These are phyloP conservation scores for Hericium coralloides DNA, from an alignment of 768 basidiomycete genomes.

Conservation along the genomic window DNA sequence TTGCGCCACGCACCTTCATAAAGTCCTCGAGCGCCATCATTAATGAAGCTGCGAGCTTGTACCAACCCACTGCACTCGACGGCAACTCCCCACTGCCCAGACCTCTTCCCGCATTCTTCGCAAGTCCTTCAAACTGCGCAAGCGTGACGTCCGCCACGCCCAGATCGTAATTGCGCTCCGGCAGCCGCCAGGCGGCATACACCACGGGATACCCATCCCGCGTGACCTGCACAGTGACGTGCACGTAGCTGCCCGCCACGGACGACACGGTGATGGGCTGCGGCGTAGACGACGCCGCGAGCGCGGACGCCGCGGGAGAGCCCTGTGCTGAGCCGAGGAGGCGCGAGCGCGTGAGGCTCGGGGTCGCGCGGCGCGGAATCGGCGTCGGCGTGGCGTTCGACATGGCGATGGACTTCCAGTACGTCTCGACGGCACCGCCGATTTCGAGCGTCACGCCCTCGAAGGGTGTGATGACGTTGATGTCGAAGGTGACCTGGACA, in stretches of 20 bases:
- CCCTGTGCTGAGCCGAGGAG: constrained; percentile 26
- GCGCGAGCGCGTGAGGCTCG: constrained; percentile 19
- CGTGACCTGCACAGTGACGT: constrained; percentile 85
- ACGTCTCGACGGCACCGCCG: constrained; percentile 92
- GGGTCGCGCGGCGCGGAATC: constrained; percentile 14
- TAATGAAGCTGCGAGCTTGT: constrained; percentile 17
- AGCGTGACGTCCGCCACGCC: constrained; percentile 80
- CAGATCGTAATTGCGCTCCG: constrained; percentile 63
- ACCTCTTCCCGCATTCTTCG: constrained; percentile 39
- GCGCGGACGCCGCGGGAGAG: constrained; percentile 61
- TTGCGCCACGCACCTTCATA: constrained; percentile 1
- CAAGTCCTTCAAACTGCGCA: constrained; percentile 67
- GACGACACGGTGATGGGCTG: constrained; percentile 81
- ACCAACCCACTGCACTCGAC: constrained; percentile 34
- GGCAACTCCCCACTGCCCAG: constrained; percentile 19
- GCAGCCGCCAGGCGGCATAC: constrained; percentile 67
- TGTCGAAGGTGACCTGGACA: constrained; percentile 74
- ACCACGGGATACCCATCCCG: constrained; percentile 86
- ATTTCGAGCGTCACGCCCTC: constrained; percentile 88
- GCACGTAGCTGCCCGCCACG: constrained; percentile 80
- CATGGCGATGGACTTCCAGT: constrained; percentile 86
- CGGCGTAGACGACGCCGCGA: constrained; percentile 28
- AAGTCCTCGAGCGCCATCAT: not conserved
- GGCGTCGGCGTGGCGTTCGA: constrained; percentile 25
- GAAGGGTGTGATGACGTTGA: constrained; percentile 82